Evolutionary conservation across 1,284 basidiomycete genomes (phyloP).

Genomic region (Cystobasidium sp.): DNA sequence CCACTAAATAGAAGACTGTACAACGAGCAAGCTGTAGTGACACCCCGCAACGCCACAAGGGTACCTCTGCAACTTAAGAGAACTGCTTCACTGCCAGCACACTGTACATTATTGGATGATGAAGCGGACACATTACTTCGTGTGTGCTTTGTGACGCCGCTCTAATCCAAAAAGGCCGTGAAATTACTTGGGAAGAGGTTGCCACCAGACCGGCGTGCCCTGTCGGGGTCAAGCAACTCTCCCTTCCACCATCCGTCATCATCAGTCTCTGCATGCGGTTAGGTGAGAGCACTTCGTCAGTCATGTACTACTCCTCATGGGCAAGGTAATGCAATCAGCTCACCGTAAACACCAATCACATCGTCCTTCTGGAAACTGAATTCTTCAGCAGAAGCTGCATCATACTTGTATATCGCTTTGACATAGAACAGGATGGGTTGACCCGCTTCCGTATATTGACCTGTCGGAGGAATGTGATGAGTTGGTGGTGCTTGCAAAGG

Average conservation of each 20-base stretch:
- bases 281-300: background rate
- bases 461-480: conserved; percentile 62
- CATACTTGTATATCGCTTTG: conserved; percentile 90
- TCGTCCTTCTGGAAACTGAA: conserved; percentile 54
- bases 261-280: conserved; percentile 39
- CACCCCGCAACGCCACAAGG: too few relatives aligned
- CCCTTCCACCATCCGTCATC: conserved; percentile 48
- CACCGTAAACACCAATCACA: conserved; percentile 50
- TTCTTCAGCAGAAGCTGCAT: conserved; percentile 81
- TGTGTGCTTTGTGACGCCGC: background rate
- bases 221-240: conserved; percentile 37
- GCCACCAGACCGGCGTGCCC: conserved; percentile 31
- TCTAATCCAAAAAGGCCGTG: conserved; percentile 36
- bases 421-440: conserved; percentile 83
- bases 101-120: too few relatives aligned
- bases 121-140: background rate
- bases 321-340: background rate
- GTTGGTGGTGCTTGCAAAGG: conserved; percentile 56
- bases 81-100: too few relatives aligned
- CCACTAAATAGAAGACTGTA: too few relatives aligned
- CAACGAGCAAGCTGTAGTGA: too few relatives aligned
- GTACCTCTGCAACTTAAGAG: too few relatives aligned
- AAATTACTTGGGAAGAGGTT: conserved; percentile 44
- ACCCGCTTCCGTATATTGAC: conserved; percentile 76
- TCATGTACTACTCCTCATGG: background rate